A percentile compares a stretch with the other conserved stretches of the same genome.
phyloP scores from a whole-genome alignment of 1,284 basidiomycete species.

The Pholiota adiposa region DNA sequence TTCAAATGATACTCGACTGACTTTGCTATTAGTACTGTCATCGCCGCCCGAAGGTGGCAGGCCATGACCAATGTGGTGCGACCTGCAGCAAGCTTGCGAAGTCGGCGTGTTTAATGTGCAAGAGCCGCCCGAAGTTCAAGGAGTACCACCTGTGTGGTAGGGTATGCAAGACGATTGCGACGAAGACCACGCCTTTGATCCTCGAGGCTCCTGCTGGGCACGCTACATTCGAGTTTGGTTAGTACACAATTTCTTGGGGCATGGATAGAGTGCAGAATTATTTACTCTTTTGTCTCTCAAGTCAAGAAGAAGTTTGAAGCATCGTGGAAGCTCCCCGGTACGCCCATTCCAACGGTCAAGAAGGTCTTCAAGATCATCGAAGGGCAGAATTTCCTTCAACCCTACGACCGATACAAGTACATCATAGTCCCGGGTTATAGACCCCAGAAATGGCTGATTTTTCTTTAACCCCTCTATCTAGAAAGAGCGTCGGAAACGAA shows the following conservation, averaged over 20 bases:
- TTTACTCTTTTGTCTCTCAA: not conserved
- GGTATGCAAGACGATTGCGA: constrained; percentile 26
- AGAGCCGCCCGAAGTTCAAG: constrained; percentile 26
- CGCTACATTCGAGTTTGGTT: constrained; percentile 28
- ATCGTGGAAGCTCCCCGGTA: constrained; percentile 24
- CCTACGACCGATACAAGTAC: constrained; percentile 30
- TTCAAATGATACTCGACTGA: no score
- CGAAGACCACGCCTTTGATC: constrained; percentile 27
- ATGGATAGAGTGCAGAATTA: not conserved
- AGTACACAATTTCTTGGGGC: not conserved
- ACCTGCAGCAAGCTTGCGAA: constrained; percentile 25
- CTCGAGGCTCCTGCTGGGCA: constrained; percentile 31
- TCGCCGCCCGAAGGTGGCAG: constrained; percentile 22
- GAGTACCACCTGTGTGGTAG: constrained; percentile 31
- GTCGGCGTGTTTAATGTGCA: constrained; percentile 30
- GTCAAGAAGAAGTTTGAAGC: constrained; percentile 29
- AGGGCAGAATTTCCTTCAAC: constrained; percentile 25
- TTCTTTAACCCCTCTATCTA: not conserved
- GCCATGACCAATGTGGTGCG: constrained; percentile 26
- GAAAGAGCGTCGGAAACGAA: constrained; percentile 26
- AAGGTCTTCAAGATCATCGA: constrained; percentile 33
- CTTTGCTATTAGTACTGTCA: constrained; percentile 25
- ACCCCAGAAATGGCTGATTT: no score
- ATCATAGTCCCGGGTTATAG: no score
- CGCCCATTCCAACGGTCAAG: constrained; percentile 24